Conservation (phyloP, 2,329 filamentous ascomycete genomes). For the Tetracladium maxilliforme region DNA sequence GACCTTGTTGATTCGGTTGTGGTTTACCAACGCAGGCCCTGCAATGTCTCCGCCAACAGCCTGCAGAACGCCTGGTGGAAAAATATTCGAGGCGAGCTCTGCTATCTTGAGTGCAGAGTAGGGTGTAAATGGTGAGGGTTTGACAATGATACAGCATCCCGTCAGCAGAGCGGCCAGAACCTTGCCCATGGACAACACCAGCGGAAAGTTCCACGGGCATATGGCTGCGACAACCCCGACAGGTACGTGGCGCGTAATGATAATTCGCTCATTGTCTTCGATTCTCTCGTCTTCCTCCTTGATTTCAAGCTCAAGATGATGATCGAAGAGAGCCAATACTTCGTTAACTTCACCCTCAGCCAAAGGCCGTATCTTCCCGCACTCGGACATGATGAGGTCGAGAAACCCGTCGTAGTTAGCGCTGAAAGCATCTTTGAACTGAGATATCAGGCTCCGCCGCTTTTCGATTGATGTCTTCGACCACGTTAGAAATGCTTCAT, state of each 20-base stretch:
- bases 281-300: constrained; percentile 24
- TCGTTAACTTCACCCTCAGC: too few species aligned
- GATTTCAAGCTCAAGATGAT: too few species aligned
- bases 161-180: constrained; percentile 40
- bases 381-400: too few species aligned
- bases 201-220: constrained; percentile 40
- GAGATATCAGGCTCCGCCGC: too few species aligned
- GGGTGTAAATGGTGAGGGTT: constrained; percentile 42
- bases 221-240: constrained; percentile 30
- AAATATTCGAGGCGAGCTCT: constrained; percentile 39
- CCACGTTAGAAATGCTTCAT: too few species aligned
- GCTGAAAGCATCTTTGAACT: too few species aligned
- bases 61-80: constrained; percentile 49
- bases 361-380: too few species aligned
- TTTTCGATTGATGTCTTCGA: too few species aligned
- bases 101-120: constrained; percentile 44
- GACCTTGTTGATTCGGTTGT: constrained; percentile 46
- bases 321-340: too few species aligned
- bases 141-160: constrained; percentile 38
- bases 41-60: constrained; percentile 43
- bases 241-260: constrained; percentile 20
- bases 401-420: too few species aligned
- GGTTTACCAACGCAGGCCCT: constrained; percentile 41
- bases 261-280: constrained; percentile 17
- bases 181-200: constrained; percentile 36